These are phyloP conservation scores for Amanita brunnescens DNA, from an alignment of 768 basidiomycete genomes.

Conservation along the genomic window DNA sequence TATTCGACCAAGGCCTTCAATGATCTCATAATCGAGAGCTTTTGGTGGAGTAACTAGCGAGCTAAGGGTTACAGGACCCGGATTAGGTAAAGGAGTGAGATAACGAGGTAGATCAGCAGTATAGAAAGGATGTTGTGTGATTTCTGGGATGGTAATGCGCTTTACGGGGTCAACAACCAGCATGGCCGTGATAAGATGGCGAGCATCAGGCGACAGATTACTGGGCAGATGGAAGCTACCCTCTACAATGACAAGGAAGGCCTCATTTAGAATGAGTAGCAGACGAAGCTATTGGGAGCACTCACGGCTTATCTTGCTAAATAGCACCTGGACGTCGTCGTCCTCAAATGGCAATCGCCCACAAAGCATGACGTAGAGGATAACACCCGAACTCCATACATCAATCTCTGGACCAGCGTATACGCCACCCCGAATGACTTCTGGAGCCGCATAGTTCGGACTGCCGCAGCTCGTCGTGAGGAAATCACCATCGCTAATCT, in stretches of 20 bases:
- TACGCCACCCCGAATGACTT: slow-evolving; percentile 90
- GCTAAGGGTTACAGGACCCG: slow-evolving; percentile 66
- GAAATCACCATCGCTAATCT: slow-evolving; percentile 95
- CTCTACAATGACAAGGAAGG: slow-evolving; percentile 35
- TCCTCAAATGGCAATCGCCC: slow-evolving; percentile 96
- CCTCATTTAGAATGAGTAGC: neutral
- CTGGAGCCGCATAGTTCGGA: slow-evolving; percentile 98
- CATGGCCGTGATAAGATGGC: slow-evolving; percentile 78
- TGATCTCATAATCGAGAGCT: slow-evolving; percentile 70
- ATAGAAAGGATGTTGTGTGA: slow-evolving; percentile 88
- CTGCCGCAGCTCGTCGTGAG: slow-evolving; percentile 96
- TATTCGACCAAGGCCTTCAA: slow-evolving; percentile 87
- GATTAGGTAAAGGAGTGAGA: slow-evolving; percentile 75
- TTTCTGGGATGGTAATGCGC: slow-evolving; percentile 89
- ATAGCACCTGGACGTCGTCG: slow-evolving; percentile 86
- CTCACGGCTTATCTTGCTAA: slow-evolving; percentile 89
- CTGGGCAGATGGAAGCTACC: slow-evolving; percentile 80
- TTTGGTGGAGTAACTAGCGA: slow-evolving; percentile 64
- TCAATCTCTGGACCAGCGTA: slow-evolving; percentile 99
- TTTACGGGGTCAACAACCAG: slow-evolving; percentile 91
- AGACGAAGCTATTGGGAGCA: slow-evolving; percentile 8
- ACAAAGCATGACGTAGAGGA: slow-evolving; percentile 96
- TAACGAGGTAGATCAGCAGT: slow-evolving; percentile 79
- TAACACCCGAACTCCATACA: slow-evolving; percentile 98
- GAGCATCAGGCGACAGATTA: slow-evolving; percentile 73